phyloP scores from a whole-genome alignment of 495 filamentous ascomycete species.

The Penicillium pulvis region DNA sequence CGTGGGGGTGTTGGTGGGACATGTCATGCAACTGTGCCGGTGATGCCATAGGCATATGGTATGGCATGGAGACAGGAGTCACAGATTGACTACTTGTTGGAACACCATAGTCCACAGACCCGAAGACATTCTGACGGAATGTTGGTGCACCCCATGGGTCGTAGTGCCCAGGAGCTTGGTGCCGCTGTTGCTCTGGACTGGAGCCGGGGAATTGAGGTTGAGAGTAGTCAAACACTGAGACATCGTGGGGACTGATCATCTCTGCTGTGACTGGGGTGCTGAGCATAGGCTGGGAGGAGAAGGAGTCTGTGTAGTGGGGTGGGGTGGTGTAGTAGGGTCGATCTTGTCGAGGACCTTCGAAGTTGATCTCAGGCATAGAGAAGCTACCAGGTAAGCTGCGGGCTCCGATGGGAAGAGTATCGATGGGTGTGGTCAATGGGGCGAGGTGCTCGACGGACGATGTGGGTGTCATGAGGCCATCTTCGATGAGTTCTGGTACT shows the following conservation, averaged over 20 bases:
- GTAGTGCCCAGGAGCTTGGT: slow-evolving; percentile 25
- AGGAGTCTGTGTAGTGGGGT: slow-evolving; percentile 39
- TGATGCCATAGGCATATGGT: slow-evolving; percentile 37
- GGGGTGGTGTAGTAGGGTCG: slow-evolving; percentile 34
- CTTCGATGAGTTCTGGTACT: slow-evolving; percentile 32
- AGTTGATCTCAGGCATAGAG: slow-evolving; percentile 36
- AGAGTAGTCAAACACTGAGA: slow-evolving; percentile 38
- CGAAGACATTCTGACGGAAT: slow-evolving; percentile 46
- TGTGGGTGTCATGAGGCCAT: slow-evolving; percentile 33
- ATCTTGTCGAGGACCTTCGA: slow-evolving; percentile 36
- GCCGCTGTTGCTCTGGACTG: slow-evolving; percentile 29
- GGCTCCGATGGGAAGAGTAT: slow-evolving; percentile 21
- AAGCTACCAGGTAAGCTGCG: slow-evolving; percentile 29
- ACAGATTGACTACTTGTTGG: slow-evolving; percentile 28
- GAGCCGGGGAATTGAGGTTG: slow-evolving; percentile 31
- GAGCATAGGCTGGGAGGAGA: slow-evolving; percentile 36
- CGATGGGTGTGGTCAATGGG: slow-evolving; percentile 34
- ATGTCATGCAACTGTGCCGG: slow-evolving; percentile 35
- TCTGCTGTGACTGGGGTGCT: slow-evolving; percentile 33
- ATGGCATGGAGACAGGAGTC: slow-evolving; percentile 18
- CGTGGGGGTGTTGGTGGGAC: slow-evolving; percentile 21
- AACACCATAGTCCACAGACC: slow-evolving; percentile 36
- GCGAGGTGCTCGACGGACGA: slow-evolving; percentile 37
- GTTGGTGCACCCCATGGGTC: slow-evolving; percentile 39
- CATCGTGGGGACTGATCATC: slow-evolving; percentile 37